Base-by-base conservation (phyloP, 1,139 yeast species). In the Taphrina confusa region DNA sequence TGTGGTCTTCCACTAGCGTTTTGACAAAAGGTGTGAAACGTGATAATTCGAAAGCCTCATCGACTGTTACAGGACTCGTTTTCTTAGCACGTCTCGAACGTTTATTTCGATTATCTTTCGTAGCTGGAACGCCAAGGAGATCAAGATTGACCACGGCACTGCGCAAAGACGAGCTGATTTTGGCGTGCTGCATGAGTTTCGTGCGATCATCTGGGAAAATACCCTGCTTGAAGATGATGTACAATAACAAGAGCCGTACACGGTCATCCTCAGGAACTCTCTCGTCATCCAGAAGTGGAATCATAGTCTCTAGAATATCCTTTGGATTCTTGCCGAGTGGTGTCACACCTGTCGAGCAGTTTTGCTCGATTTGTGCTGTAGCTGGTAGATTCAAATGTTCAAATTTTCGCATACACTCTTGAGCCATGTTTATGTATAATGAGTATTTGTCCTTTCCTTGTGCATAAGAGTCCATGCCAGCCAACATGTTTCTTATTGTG, bases 141-240 rank as follows among this genome's bases (percentile, higher is more conserved):
- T 80, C 80, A 65, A 88, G 79, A 71, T 87, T 88, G 57, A 76
- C 77, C 70, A 91, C 82, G 60, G 88, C 78, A 47, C 80, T 73
- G 62, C 80, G 77, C 74, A 87, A 94, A 22, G 76, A 75, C 55
- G 81, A 79, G 40, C 75, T 73, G 14, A 88, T 80, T 0, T 85
- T 87, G 52, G 87, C 81, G 68, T 91, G 94, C 59, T 78, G 75
- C 50, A 84, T 79, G 46, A 92, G 73, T 69, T 92, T 90, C 57
- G 76, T 74, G 65, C 86, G 82, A 74, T 92, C 99, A 6, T 78
- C 71, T 66, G 84, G 85, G 16, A 88, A 78, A 28, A 92, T 75
- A 0, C 99, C 98, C 3, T 94, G 92, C 66, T 97, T 78, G 71
- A 84, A 87, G 39, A 90, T 72, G 0, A 91, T 86, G 72, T 92